Percentiles rank a stretch among this genome's conserved stretches.
Evolutionary conservation across 1,284 basidiomycete genomes (phyloP).

Genomic region (Omphalotus olearius): DNA sequence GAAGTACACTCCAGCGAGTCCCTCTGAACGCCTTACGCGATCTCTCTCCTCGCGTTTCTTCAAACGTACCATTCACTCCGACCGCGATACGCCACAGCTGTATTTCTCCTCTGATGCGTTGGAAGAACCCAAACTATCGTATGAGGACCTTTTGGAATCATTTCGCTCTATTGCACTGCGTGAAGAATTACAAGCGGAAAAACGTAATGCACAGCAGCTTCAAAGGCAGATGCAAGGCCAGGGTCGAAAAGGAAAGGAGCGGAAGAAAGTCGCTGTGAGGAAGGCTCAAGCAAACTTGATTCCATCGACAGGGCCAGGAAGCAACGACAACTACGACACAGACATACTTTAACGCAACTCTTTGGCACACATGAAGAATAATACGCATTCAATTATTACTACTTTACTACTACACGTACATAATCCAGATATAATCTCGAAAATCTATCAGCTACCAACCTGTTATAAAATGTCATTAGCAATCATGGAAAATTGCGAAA

Average conservation of each 20-base stretch:
- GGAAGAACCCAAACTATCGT: constrained; percentile 11
- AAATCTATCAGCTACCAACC: too few relatives aligned
- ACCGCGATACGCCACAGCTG: constrained; percentile 3
- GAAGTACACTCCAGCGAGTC: background rate
- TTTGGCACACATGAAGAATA: too few relatives aligned
- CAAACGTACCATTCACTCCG: background rate
- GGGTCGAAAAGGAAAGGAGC: background rate
- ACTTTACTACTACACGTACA: too few relatives aligned
- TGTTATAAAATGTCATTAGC: too few relatives aligned
- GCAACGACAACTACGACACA: too few relatives aligned
- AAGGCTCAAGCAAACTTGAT: constrained; percentile 46
- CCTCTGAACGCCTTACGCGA: background rate
- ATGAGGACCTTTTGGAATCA: constrained; percentile 7
- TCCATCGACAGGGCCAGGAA: too few relatives aligned
- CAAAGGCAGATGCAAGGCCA: too few relatives aligned
- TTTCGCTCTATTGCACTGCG: constrained; percentile 3
- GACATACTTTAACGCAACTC: too few relatives aligned
- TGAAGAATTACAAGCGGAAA: background rate
- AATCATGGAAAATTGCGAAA: background rate
- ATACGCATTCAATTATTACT: too few relatives aligned
- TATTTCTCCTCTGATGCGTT: constrained; percentile 14
- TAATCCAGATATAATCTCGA: too few relatives aligned
- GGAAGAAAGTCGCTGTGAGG: constrained; percentile 11
- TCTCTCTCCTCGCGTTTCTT: constrained; percentile 9
- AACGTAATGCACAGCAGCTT: background rate